Conservation (phyloP, 352 stramenopile genomes). For the Globisporangium orthogonon region DNA sequence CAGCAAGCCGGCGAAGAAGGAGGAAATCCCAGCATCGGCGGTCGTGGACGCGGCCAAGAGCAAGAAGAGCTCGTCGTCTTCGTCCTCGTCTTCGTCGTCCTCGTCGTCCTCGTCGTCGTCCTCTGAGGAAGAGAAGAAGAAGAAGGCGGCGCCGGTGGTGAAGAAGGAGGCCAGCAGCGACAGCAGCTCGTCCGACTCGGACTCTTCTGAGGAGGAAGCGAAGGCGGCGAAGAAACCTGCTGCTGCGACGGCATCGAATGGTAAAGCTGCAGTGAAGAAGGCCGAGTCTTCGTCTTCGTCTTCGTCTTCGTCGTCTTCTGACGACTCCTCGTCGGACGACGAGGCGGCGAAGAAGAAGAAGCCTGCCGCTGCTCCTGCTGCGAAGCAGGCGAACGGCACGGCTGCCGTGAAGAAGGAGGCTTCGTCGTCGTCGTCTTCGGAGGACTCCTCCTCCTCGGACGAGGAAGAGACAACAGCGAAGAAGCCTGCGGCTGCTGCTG, state of each 20-base stretch:
- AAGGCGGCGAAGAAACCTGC: slow-evolving; percentile 6
- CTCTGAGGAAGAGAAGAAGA: slow-evolving; percentile 29
- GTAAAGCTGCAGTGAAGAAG: slow-evolving; percentile 21
- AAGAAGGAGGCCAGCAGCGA: slow-evolving; percentile 22
- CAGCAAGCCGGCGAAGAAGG: slow-evolving; percentile 41
- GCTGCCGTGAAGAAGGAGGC: slow-evolving; percentile 20
- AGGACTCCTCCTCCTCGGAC: slow-evolving; percentile 22
- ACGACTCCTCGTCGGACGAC: slow-evolving; percentile 27
- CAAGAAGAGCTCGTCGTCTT: slow-evolving; percentile 31
- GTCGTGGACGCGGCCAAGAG: slow-evolving; percentile 49
- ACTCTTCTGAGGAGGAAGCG: slow-evolving; percentile 22
- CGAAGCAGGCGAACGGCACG: slow-evolving; percentile 18
- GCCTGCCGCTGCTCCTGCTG: slow-evolving; percentile 8
- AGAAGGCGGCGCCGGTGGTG: slow-evolving; percentile 3
- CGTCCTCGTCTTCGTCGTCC: slow-evolving; percentile 26
- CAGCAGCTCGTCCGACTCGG: slow-evolving; percentile 13
- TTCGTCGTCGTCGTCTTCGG: slow-evolving; percentile 13
- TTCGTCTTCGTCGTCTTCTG: slow-evolving; percentile 14
- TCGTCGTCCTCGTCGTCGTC: slow-evolving; percentile 40
- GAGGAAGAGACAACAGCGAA: slow-evolving; percentile 25
- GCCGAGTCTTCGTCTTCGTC: slow-evolving; percentile 11
- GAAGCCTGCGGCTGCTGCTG: slow-evolving; percentile 10
- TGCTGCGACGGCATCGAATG: slow-evolving; percentile 6
- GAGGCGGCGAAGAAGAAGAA: slow-evolving; percentile 20
- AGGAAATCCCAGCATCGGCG: slow-evolving; percentile 42